Conservation (phyloP, 306 rosid species). For the Prunus salicina region DNA sequence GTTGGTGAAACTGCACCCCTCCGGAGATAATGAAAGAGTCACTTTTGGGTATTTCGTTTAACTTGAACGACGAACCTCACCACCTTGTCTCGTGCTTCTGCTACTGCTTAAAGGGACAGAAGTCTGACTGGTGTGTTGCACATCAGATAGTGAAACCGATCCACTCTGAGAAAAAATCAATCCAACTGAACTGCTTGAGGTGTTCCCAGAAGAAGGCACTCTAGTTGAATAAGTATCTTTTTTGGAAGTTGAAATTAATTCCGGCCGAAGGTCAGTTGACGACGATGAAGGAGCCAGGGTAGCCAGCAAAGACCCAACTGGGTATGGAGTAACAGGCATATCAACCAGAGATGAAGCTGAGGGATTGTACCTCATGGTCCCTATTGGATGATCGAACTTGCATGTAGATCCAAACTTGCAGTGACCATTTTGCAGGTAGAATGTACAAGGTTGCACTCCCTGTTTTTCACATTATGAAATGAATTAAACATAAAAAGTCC, state of each 20-base stretch:
- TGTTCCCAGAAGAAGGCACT: conserved; percentile 59
- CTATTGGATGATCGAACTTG: conserved; percentile 86
- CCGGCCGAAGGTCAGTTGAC: conserved; percentile 57
- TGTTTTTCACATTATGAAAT: conserved; percentile 22
- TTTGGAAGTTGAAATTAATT: conserved; percentile 39
- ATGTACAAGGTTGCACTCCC: conserved; percentile 45
- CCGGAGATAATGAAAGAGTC: conserved; percentile 22
- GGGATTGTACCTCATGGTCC: conserved; percentile 56
- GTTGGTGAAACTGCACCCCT: conserved; percentile 21
- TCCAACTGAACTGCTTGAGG: conserved; percentile 52
- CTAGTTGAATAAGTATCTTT: conserved; percentile 53
- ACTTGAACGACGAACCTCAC: conserved; percentile 42
- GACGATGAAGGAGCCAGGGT: conserved; percentile 60
- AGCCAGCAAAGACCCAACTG: conserved; percentile 71
- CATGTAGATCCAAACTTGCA: conserved; percentile 86
- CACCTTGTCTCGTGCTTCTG: conserved; percentile 61
- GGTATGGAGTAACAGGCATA: conserved; percentile 72
- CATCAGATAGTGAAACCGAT: conserved; percentile 54
- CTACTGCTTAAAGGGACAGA: conserved; percentile 48
- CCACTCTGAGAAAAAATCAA: conserved; percentile 66
- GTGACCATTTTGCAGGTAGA: conserved; percentile 56
- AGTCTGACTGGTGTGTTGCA: conserved; percentile 57
- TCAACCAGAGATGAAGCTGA: conserved; percentile 65
- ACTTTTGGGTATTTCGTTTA: conserved; percentile 15
- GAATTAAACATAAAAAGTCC: neutral